Conservation (phyloP, 2,329 filamentous ascomycete genomes). For the Fusarium mundagurra region DNA sequence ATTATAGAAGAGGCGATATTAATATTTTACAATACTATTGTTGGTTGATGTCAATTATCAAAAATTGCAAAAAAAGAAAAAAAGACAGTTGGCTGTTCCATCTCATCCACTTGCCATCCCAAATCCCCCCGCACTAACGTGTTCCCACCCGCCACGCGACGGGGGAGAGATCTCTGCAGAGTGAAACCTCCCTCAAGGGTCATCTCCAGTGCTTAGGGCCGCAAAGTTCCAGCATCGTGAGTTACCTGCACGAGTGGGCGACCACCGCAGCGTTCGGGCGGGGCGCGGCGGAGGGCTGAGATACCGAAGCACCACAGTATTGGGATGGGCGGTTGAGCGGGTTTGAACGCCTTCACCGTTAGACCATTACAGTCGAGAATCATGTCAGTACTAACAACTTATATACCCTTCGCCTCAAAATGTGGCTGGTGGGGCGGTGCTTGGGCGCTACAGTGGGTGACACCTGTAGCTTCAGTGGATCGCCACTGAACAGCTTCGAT, state of each 20-base stretch:
- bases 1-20: not conserved
- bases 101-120: constrained; percentile 62
- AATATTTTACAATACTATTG: not conserved
- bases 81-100: constrained; percentile 63
- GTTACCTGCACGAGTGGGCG: constrained; percentile 74
- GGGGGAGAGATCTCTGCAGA: constrained; percentile 77
- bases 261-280: constrained; percentile 75
- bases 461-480: not conserved
- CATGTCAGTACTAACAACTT: not conserved
- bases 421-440: not conserved
- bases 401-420: constrained; percentile 25
- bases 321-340: constrained; percentile 60
- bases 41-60: accelerated
- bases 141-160: constrained; percentile 76
- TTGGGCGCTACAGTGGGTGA: not conserved
- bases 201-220: constrained; percentile 74
- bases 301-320: constrained; percentile 52
- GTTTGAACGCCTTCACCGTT: constrained; percentile 67
- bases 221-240: constrained; percentile 65
- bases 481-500: not conserved
- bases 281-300: constrained; percentile 66
- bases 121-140: constrained; percentile 69
- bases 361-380: constrained; percentile 69
- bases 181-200: constrained; percentile 77
- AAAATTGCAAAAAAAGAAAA: constrained; percentile 50